Evolutionary conservation across 768 basidiomycete species (phyloP), one percentile per base, ranked within the genome.

Genomic region (Tylopilus sp.): DNA sequence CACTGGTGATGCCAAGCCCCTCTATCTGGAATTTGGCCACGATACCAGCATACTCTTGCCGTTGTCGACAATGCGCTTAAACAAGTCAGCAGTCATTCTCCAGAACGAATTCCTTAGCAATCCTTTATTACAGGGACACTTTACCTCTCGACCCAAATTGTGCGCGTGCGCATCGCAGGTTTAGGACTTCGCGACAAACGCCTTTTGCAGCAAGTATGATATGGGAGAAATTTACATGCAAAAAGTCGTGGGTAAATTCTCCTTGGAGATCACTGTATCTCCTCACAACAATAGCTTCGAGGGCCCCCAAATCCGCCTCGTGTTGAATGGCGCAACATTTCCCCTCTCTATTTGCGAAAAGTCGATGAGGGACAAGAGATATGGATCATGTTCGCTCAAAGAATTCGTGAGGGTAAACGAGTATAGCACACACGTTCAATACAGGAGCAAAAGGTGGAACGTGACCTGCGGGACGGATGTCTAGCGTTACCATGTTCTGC

Each of bases 201-300:
- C 77, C 77, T 29, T 78, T 78, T 52, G 75, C 64, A 14, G 75
- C 75, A 38, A 70, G 62, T 50, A 75, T 77, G 74, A 56, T 72
- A 25, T 77, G 74, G 75, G 74, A 76, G 59, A 68, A 60, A 55
- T 75, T 76, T 62, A 58, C 62, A 4, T 77, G 74, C 65, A 54
- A 57, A 44, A 61, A 63, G 13, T 73, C 72, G 69, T 71, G 45
- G 44, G 66, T 61, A 3, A 28, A 22, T 17, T 14, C 5, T 25
- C 13, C 25, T 42, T 49, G 33, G 33, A 34, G 6, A 12, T 6
- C 38, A 26, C 31, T 19, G 14, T 49, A 3, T 45, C 34, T 13
- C 40, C 48, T 63, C 45, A 54, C 31, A 14, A 19, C 16, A 33
- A 48, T 44, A 72, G 70, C 11, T 69, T 67, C 52, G 38, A 62